Conservation (phyloP, 352 stramenopile species). For the Globisporangium viniferum region DNA sequence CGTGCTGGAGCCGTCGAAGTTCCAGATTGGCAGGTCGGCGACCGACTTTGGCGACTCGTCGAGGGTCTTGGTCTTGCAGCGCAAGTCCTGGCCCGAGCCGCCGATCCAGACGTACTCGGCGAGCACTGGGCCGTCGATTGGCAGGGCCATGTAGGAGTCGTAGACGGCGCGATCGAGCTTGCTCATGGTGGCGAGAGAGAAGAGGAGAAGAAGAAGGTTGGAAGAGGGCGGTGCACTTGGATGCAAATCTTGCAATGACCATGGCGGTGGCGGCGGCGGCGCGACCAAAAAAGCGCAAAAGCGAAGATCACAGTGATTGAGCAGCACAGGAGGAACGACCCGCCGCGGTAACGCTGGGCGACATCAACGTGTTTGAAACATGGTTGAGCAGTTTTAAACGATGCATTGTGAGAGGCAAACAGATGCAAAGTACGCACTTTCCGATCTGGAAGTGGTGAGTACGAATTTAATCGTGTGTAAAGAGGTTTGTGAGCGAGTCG, state of each 20-base stretch:
- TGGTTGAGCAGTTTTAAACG: neutral
- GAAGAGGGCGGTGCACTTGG: neutral
- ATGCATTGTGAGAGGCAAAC: neutral
- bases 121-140: conserved; percentile 48
- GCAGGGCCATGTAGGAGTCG: conserved; percentile 75
- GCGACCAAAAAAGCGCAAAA: too few relatives aligned
- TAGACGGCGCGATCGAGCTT: conserved; percentile 80
- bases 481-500: neutral
- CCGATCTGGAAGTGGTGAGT: too few relatives aligned
- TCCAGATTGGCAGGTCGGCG: conserved; percentile 93
- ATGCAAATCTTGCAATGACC: conserved; percentile 11
- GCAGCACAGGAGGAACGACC: neutral
- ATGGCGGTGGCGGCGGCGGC: neutral
- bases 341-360: neutral
- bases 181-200: conserved; percentile 46
- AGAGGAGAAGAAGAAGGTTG: neutral
- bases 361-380: neutral
- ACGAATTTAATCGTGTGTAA: neutral
- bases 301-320: neutral
- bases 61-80: conserved; percentile 94
- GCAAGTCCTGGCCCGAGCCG: conserved; percentile 88
- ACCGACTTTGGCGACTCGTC: conserved; percentile 62
- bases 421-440: neutral
- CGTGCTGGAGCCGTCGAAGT: conserved; percentile 97
- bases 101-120: conserved; percentile 97